Conservation (phyloP, 2,329 filamentous ascomycete species). For the Paecilomyces dactylethromorphus region DNA sequence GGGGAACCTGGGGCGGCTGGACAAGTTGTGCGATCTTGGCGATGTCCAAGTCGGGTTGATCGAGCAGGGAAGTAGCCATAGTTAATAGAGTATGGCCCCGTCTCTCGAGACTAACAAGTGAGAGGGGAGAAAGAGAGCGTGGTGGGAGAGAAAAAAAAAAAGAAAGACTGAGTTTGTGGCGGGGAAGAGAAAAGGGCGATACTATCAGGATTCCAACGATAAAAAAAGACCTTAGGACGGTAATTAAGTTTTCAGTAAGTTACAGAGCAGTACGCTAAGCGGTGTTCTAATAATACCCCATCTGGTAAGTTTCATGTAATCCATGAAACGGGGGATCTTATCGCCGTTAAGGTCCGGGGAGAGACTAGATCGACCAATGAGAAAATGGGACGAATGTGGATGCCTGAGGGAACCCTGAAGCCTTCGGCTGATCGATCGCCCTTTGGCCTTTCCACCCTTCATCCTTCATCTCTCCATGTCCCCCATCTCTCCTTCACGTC, state of each 20-base stretch:
- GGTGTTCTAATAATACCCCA: neutral
- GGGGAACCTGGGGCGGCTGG: constrained; percentile 39
- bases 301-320: neutral
- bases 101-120: neutral
- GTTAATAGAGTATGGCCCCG: neutral
- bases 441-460: constrained; percentile 6
- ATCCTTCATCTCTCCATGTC: neutral
- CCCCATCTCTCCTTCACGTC: neutral
- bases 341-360: neutral
- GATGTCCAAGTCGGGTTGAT: constrained; percentile 17
- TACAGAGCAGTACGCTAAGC: neutral
- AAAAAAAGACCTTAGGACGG: neutral
- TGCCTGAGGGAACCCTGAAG: constrained; percentile 20
- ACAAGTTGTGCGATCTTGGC: constrained; percentile 37
- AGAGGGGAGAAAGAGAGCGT: neutral
- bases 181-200: neutral
- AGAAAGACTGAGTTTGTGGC: neutral
- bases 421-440: constrained; percentile 3
- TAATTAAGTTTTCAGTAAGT: neutral
- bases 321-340: constrained; percentile 3
- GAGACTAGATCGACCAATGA: constrained; percentile 13
- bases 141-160: neutral
- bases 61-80: neutral
- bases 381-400: constrained; percentile 14
- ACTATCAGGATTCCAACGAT: neutral